These are phyloP conservation scores for Nemania sp. DNA, from an alignment of 2,329 filamentous ascomycete genomes.

Conservation along the genomic window DNA sequence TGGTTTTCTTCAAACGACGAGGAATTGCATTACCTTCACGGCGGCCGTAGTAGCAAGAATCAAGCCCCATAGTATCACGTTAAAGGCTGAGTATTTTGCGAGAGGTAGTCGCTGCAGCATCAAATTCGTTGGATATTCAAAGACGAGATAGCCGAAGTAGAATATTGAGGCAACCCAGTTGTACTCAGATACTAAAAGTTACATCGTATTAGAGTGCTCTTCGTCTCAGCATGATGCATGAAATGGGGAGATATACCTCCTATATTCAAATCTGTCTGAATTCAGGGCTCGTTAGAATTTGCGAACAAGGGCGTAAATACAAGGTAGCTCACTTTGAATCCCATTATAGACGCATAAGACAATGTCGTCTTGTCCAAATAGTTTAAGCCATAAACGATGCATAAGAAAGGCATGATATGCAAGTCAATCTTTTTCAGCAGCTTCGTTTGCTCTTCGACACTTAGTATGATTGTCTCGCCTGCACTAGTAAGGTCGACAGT, in stretches of 20 bases:
- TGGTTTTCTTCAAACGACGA: neutral
- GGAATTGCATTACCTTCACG: conserved; percentile 30
- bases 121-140: conserved; percentile 68
- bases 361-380: conserved; percentile 53
- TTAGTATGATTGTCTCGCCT: conserved; percentile 43
- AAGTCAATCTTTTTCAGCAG: conserved; percentile 51
- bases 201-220: conserved; percentile 46
- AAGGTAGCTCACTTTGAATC: conserved; percentile 44
- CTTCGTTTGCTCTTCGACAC: conserved; percentile 44
- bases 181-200: conserved; percentile 37
- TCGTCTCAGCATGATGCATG: no score
- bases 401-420: conserved; percentile 56
- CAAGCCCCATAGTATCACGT: conserved; percentile 65
- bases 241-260: conserved; percentile 25
- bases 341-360: conserved; percentile 57
- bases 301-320: neutral
- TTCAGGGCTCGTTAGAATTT: neutral
- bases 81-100: conserved; percentile 67
- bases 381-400: conserved; percentile 60
- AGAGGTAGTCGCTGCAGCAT: conserved; percentile 66
- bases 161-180: conserved; percentile 55
- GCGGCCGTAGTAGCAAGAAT: conserved; percentile 39
- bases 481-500: conserved; percentile 21
- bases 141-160: conserved; percentile 55
- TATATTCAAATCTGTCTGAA: conserved; percentile 26